These are phyloP conservation scores for Myxozyma melibiosi DNA, from an alignment of 805 yeast species.

Conservation along the genomic window DNA sequence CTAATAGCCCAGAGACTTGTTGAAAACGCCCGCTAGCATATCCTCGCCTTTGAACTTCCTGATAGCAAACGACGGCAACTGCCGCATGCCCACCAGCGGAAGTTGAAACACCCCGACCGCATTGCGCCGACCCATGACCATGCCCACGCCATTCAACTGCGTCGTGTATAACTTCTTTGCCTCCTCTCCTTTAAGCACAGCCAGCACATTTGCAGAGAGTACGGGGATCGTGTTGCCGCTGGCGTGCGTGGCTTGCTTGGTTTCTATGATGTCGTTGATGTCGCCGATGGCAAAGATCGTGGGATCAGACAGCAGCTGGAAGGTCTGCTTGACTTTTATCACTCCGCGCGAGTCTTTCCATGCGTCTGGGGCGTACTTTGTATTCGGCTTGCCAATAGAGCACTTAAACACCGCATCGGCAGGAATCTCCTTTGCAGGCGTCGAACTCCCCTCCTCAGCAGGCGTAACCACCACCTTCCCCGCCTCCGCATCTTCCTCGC, in stretches of 20 bases:
- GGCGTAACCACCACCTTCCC: constrained; percentile 6
- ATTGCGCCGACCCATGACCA: not conserved
- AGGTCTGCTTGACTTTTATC: constrained; percentile 5
- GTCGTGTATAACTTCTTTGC: not conserved
- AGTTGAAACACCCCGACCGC: constrained; percentile 8
- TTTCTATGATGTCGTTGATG: constrained; percentile 13
- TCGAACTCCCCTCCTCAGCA: no score
- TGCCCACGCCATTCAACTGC: not conserved
- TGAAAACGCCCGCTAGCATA: not conserved
- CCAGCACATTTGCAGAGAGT: not conserved
- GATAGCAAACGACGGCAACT: not conserved
- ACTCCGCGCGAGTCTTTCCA: constrained; percentile 8
- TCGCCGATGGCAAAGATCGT: constrained; percentile 24
- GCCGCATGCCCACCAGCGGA: constrained; percentile 13
- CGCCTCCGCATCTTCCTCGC: constrained; percentile 6
- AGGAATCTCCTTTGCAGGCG: not conserved
- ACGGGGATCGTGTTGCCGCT: not conserved
- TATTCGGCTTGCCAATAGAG: constrained; percentile 2
- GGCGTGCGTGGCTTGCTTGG: constrained; percentile 9
- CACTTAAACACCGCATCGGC: constrained; percentile 17
- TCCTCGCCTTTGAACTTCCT: constrained; percentile 1
- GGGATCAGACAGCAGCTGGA: not conserved
- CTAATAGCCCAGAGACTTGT: not conserved
- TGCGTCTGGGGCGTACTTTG: constrained; percentile 2
- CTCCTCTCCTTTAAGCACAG: not conserved